Base-by-base conservation (phyloP, 1,139 yeast species). In the Candida sanyaensis region DNA sequence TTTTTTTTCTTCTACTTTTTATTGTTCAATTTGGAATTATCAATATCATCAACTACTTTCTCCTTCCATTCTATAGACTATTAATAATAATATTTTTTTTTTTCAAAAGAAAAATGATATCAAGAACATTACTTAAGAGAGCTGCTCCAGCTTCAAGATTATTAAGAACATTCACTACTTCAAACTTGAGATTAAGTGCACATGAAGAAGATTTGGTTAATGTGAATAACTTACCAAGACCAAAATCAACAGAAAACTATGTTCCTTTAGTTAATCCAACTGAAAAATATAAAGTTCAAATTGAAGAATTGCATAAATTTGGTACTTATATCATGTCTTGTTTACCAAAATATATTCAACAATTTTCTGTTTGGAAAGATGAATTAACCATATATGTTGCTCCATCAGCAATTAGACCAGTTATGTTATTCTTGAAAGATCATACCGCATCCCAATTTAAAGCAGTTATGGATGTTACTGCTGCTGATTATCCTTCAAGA, bases 351-450 rank as follows among this genome's bases (percentile, higher is more conserved):
- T 88, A 75, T 64, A 79, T 89, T 55, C 96, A 89, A 69, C 87
- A 86, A 65, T 89, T 88, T 60, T 78, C 89, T 11, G 96, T 89
- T 47, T 89, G 96, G 96, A 89, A 89, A 69, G 96, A 89, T 65
- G 96, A 89, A 69, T 80, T 89, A 64, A 81, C 88, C 42, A 66
- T 89, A 49, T 86, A 83, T 65, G 81, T 87, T 51, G 88, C 92
- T 3, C 96, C 96, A 43, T 68, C 80, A 26, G 93, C 91, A 3
- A 68, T 89, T 48, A 73, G 83, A 56, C 95, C 92, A 29, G 84
- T 84, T 48, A 69, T 86, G 69, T 69, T 80, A 21, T 89, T 86
- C 62, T 77, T 89, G 65, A 83, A 81, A 62, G 80, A 88, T 65
- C 96, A 89, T 71, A 85, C 93, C 17, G 77, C 96, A 5, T 78